Conservation (phyloP, 352 stramenopile genomes). For the Phytophthora cajani region DNA sequence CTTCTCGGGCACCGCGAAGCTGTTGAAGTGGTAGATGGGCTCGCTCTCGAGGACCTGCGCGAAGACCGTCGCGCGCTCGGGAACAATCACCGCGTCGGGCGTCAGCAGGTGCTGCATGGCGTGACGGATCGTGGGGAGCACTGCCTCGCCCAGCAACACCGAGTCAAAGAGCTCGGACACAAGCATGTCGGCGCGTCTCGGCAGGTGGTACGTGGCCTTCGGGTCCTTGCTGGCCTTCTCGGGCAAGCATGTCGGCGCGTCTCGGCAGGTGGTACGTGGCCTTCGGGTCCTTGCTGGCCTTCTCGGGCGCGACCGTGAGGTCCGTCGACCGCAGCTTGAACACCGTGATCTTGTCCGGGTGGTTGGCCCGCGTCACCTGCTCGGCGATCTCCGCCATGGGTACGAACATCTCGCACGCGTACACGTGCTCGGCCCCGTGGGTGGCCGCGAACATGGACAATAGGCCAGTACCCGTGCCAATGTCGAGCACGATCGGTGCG, state of each 20-base stretch:
- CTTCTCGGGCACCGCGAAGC: constrained; percentile 43
- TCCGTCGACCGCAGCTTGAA: constrained; percentile 81
- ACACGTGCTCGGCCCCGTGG: constrained; percentile 89
- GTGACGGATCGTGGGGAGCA: constrained; percentile 86
- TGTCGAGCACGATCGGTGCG: constrained; percentile 78
- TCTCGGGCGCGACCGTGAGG: constrained; percentile 45
- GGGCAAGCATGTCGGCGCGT: constrained; percentile 90
- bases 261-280: constrained; percentile 53
- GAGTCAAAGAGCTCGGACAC: constrained; percentile 95
- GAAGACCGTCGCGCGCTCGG: constrained; percentile 69
- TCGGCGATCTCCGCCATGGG: constrained; percentile 85
- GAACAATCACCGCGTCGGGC: constrained; percentile 68
- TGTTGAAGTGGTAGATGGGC: constrained; percentile 75
- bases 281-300: constrained; percentile 12
- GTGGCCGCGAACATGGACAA: constrained; percentile 89
- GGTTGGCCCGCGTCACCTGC: constrained; percentile 72
- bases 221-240: constrained; percentile 14
- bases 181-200: constrained; percentile 86
- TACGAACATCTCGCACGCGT: constrained; percentile 93
- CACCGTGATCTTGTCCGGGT: constrained; percentile 78
- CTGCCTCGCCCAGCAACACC: constrained; percentile 88
- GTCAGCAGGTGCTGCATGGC: constrained; percentile 71
- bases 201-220: constrained; percentile 48
- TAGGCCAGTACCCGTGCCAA: constrained; percentile 81
- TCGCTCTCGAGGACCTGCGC: constrained; percentile 77